phyloP scores from a whole-genome alignment of 495 filamentous ascomycete species.

The Penicillium malachiteum region DNA sequence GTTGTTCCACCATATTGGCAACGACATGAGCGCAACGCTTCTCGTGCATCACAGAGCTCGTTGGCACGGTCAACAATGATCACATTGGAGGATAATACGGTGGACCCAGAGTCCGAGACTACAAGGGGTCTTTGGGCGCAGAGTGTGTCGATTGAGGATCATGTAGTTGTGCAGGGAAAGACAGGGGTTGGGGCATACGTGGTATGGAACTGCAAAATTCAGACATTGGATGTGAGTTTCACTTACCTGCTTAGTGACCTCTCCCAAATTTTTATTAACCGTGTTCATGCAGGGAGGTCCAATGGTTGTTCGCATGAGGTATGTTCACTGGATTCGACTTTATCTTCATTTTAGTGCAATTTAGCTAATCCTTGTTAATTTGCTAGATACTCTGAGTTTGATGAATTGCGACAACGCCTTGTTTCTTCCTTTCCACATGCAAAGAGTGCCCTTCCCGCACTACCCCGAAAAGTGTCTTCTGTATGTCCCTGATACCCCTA shows the following conservation, averaged over 20 bases:
- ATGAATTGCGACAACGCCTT: conserved; percentile 58
- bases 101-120: conserved; percentile 56
- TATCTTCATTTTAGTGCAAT: neutral
- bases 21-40: conserved; percentile 42
- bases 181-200: conserved; percentile 69
- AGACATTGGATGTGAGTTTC: conserved; percentile 64
- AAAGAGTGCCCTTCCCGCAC: conserved; percentile 58
- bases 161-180: conserved; percentile 61
- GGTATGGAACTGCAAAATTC: conserved; percentile 70
- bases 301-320: conserved; percentile 62
- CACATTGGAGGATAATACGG: conserved; percentile 69
- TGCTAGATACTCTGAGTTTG: conserved; percentile 71
- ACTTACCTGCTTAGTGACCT: no score
- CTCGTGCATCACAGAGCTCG: conserved; percentile 46
- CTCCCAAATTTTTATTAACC: no score
- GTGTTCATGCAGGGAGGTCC: conserved; percentile 49
- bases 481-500: conserved; percentile 43
- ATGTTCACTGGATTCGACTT: conserved; percentile 2
- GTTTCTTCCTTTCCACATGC: conserved; percentile 65
- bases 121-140: conserved; percentile 66
- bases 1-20: conserved; percentile 53
- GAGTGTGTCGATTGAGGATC: conserved; percentile 64
- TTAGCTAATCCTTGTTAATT: no score
- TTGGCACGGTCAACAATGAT: conserved; percentile 48
- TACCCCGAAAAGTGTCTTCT: conserved; percentile 72